phyloP scores from a whole-genome alignment of 495 filamentous ascomycete species.

The Melanomma pulvis-pyrius region DNA sequence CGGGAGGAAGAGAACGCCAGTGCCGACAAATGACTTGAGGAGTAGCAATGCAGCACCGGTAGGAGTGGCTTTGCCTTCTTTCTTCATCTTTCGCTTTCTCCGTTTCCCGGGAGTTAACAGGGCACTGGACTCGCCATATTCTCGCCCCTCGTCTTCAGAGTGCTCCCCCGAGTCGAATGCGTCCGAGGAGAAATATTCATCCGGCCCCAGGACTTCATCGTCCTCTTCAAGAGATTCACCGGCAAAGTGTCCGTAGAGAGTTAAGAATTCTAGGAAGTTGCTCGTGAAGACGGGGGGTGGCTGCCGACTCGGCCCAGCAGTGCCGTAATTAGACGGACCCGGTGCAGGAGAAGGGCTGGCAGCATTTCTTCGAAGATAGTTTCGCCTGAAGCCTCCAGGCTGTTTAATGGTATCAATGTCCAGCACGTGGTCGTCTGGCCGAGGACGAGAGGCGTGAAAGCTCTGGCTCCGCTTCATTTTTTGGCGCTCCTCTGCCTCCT shows the following conservation, averaged over 20 bases:
- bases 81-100: constrained; percentile 69
- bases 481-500: constrained; percentile 66
- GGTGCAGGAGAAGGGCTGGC: constrained; percentile 58
- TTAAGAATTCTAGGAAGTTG: constrained; percentile 94
- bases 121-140: constrained; percentile 79
- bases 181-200: constrained; percentile 82
- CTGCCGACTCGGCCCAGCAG: constrained; percentile 39
- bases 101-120: constrained; percentile 74
- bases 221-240: constrained; percentile 96
- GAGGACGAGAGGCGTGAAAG: constrained; percentile 74
- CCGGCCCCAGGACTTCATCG: constrained; percentile 79
- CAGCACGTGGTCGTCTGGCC: constrained; percentile 74
- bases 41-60: constrained; percentile 78
- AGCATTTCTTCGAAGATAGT: constrained; percentile 74
- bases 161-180: constrained; percentile 54
- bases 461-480: constrained; percentile 75
- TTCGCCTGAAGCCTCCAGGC: constrained; percentile 89
- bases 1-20: constrained; percentile 94
- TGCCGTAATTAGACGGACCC: constrained; percentile 44
- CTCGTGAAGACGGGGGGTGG: constrained; percentile 74
- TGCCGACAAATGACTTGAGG: constrained; percentile 96
- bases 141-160: constrained; percentile 63
- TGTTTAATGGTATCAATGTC: constrained; percentile 87
- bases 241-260: constrained; percentile 94
- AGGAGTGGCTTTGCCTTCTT: constrained; percentile 70